Evolutionary conservation across 768 basidiomycete species (phyloP).

Genomic region (Tephrocybe sp.): DNA sequence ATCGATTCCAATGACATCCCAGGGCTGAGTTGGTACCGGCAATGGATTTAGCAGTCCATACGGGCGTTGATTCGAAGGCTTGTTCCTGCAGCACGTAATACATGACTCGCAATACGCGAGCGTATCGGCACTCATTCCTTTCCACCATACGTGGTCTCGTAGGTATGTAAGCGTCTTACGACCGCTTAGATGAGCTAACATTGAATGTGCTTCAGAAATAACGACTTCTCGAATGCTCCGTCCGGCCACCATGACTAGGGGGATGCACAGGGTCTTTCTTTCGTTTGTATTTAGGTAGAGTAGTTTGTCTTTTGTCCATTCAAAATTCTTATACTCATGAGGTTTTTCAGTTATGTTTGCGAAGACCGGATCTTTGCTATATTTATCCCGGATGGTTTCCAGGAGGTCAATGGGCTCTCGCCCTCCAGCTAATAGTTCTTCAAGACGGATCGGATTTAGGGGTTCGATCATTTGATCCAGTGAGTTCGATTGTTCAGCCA

Average conservation of each 20-base stretch:
- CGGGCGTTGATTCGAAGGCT: constrained; percentile 16
- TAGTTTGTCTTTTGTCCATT: not conserved
- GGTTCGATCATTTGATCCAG: not conserved
- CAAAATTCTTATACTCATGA: not conserved
- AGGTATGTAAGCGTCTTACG: constrained; percentile 29
- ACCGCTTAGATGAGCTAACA: constrained; percentile 17
- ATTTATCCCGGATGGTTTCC: not conserved
- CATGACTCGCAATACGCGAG: constrained; percentile 25
- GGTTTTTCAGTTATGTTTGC: not conserved
- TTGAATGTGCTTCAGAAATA: constrained; percentile 10
- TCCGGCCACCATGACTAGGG: not conserved
- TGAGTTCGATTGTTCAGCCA: not conserved
- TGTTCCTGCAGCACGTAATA: constrained; percentile 11
- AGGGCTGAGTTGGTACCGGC: constrained; percentile 7
- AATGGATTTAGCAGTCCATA: constrained; percentile 20
- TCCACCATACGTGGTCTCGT: constrained; percentile 34
- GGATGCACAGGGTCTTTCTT: not conserved
- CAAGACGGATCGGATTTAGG: not conserved
- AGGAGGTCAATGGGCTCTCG: not conserved
- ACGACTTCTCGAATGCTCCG: not conserved
- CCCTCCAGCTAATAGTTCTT: not conserved
- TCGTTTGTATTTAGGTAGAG: not conserved
- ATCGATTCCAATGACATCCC: constrained; percentile 15
- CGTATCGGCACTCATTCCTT: constrained; percentile 14
- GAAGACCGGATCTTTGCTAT: not conserved